Percentiles rank a stretch among this genome's conserved stretches.
phyloP scores from a whole-genome alignment of 768 basidiomycete genomes.

The Agaricus sinodeliciosus region DNA sequence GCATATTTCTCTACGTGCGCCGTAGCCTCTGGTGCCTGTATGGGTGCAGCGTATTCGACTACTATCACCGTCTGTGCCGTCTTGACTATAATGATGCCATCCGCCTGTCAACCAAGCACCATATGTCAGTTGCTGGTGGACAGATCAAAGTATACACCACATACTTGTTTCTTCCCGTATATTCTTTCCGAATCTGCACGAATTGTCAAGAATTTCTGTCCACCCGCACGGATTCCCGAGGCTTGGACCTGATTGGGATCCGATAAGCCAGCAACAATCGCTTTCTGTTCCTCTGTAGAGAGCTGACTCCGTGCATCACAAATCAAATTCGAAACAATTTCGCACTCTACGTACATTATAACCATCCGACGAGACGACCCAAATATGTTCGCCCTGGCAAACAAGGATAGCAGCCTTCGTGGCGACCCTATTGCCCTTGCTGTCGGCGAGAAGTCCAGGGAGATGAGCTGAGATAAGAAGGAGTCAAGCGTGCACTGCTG shows the following conservation, averaged over 20 bases:
- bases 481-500: not conserved
- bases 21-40: no score
- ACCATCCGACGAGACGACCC: constrained; percentile 62
- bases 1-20: no score
- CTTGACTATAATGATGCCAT: no score
- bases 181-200: constrained; percentile 43
- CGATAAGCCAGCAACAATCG: constrained; percentile 41
- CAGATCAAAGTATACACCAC: constrained; percentile 19
- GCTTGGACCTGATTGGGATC: constrained; percentile 36
- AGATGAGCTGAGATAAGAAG: constrained; percentile 56
- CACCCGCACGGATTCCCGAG: constrained; percentile 56
- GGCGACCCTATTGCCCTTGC: constrained; percentile 44
- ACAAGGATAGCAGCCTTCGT: constrained; percentile 75
- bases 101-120: not conserved
- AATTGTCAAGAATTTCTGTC: constrained; percentile 72
- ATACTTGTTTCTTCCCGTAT: constrained; percentile 73
- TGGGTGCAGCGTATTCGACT: no score
- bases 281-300: constrained; percentile 55
- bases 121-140: not conserved
- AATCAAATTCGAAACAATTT: not conserved
- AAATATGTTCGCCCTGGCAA: constrained; percentile 58
- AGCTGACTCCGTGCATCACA: constrained; percentile 35
- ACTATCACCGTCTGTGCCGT: no score
- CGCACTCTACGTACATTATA: constrained; percentile 43
- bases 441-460: constrained; percentile 72